Evolutionary conservation across 352 stramenopile genomes (phyloP).

Genomic region (Thraustochytrium aureum): DNA sequence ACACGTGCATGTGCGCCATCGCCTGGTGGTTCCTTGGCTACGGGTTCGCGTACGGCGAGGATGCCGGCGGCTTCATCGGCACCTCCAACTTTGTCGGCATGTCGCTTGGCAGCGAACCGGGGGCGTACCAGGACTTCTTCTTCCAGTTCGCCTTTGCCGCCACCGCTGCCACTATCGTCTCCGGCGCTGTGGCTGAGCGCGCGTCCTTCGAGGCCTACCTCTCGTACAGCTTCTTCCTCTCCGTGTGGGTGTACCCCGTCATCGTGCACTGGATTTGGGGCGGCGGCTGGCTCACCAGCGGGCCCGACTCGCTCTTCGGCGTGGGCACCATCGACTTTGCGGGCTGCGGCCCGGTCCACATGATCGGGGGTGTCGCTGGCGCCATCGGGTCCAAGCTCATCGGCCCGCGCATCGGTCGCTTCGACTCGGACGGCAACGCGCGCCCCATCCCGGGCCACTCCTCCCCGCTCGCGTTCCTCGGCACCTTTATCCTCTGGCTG

Average conservation of each 20-base stretch:
- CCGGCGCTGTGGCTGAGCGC: slow-evolving; percentile 64
- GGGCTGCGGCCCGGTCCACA: slow-evolving; percentile 43
- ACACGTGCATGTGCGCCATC: slow-evolving; percentile 39
- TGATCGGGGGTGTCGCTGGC: slow-evolving; percentile 53
- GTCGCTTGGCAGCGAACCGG: slow-evolving; percentile 15
- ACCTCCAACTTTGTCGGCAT: slow-evolving; percentile 43
- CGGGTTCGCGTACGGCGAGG: slow-evolving; percentile 51
- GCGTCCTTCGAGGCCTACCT: slow-evolving; percentile 66
- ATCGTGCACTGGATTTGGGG: slow-evolving; percentile 63
- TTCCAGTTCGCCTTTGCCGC: slow-evolving; percentile 69
- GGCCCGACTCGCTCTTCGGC: slow-evolving; percentile 49
- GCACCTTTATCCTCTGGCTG: slow-evolving; percentile 74
- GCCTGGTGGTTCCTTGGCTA: slow-evolving; percentile 52
- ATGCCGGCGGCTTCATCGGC: slow-evolving; percentile 53
- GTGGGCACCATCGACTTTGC: slow-evolving; percentile 53
- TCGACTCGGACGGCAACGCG: slow-evolving; percentile 51
- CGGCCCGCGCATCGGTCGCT: slow-evolving; percentile 42
- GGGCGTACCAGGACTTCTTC: slow-evolving; percentile 53
- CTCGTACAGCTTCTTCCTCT: slow-evolving; percentile 64
- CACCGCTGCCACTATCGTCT: slow-evolving; percentile 66
- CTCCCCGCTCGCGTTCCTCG: slow-evolving; percentile 64
- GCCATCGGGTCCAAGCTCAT: slow-evolving; percentile 45
- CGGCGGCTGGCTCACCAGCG: slow-evolving; percentile 44
- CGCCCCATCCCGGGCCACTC: slow-evolving; percentile 57
- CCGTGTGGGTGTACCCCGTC: slow-evolving; percentile 65